Conservation (phyloP, 2,329 filamentous ascomycete species). For the Calonectria pauciramosa region DNA sequence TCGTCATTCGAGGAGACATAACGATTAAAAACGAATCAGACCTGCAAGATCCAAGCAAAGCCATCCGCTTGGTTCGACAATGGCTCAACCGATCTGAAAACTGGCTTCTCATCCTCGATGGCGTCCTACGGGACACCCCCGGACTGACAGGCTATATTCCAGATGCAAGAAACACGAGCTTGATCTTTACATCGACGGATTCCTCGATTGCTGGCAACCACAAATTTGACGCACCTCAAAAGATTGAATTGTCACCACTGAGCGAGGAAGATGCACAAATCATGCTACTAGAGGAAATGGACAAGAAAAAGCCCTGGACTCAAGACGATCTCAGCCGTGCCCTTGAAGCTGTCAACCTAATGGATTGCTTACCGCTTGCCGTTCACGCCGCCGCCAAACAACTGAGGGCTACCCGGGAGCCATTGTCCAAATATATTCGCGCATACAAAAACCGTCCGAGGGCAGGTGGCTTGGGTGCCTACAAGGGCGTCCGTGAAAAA, state of each 20-base stretch:
- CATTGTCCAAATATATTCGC: conserved; percentile 42
- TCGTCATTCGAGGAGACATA: conserved; percentile 30
- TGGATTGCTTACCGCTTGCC: conserved; percentile 39
- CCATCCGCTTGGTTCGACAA: conserved; percentile 35
- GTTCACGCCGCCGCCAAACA: conserved; percentile 40
- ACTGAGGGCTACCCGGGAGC: conserved; percentile 38
- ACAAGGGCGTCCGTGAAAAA: conserved; percentile 41
- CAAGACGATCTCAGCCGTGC: conserved; percentile 38
- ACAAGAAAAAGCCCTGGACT: conserved; percentile 40
- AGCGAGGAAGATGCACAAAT: conserved; percentile 33
- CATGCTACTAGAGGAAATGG: conserved; percentile 41
- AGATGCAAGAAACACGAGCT: conserved; percentile 38
- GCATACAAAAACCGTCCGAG: conserved; percentile 39
- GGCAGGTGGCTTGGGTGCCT: conserved; percentile 37
- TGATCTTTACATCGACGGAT: conserved; percentile 43
- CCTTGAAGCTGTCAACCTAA: conserved; percentile 34
- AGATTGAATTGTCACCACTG: conserved; percentile 39
- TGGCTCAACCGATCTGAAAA: conserved; percentile 40
- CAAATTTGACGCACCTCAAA: conserved; percentile 40
- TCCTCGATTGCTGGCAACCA: conserved; percentile 41
- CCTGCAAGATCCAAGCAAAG: conserved; percentile 30
- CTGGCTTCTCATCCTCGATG: conserved; percentile 44
- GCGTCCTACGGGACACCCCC: conserved; percentile 38
- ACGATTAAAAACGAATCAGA: conserved; percentile 30
- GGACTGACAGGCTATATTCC: conserved; percentile 36